phyloP scores from a whole-genome alignment of 805 yeast genomes.

The Pichia membranifaciens region DNA sequence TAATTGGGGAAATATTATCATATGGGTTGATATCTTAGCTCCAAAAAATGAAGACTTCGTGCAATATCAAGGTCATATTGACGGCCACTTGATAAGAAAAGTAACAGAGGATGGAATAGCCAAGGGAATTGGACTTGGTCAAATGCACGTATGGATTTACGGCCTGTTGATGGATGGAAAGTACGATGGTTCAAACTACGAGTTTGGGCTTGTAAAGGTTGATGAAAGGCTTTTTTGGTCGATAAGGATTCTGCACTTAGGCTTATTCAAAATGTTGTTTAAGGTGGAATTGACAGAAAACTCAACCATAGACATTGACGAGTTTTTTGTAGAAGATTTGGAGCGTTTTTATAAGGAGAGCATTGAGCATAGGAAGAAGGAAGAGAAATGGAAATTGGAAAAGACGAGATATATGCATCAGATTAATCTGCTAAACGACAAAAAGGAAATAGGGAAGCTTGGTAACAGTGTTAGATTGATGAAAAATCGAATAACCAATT shows the following conservation, averaged over 20 bases:
- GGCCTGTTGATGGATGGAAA: conserved; percentile 6
- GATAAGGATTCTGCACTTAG: conserved; percentile 6
- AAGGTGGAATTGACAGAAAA: neutral
- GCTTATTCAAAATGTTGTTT: conserved; percentile 9
- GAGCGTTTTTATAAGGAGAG: neutral
- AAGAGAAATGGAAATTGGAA: conserved; percentile 2
- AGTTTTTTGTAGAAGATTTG: conserved; percentile 11
- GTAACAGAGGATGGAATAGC: neutral
- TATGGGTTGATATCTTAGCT: conserved; percentile 4
- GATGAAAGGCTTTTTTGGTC: neutral
- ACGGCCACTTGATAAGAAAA: neutral
- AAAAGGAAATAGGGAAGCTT: conserved; percentile 1
- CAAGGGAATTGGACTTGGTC: neutral
- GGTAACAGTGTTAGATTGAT: conserved; percentile 1
- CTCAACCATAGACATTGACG: conserved; percentile 6
- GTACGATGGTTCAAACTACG: conserved; percentile 2
- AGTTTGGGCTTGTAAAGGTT: neutral
- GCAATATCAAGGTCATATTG: conserved; percentile 4
- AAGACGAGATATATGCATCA: neutral
- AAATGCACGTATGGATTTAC: conserved; percentile 7
- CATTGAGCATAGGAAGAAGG: neutral
- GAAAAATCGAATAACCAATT: conserved; percentile 3
- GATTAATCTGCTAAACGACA: conserved; percentile 1
- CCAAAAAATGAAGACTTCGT: conserved; percentile 1
- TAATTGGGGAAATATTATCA: neutral